phyloP scores from a whole-genome alignment of 2,329 filamentous ascomycete species.

The Truncatella angustata region DNA sequence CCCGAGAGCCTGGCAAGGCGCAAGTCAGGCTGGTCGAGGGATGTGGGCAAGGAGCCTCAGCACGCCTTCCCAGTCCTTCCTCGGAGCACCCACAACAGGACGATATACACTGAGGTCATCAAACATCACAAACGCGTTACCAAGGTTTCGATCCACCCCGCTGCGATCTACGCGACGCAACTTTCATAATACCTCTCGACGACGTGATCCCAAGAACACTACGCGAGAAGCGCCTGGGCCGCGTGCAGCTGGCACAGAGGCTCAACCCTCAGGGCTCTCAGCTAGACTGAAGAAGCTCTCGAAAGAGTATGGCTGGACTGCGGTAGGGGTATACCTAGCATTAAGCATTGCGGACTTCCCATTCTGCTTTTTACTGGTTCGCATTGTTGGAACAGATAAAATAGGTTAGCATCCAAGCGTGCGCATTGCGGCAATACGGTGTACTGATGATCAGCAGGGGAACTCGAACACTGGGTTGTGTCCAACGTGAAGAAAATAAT shows the following conservation, averaged over 20 bases:
- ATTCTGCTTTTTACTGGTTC: slow-evolving; percentile 88
- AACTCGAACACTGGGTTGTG: slow-evolving; percentile 66
- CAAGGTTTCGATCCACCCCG: background rate
- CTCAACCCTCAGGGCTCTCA: slow-evolving; percentile 49
- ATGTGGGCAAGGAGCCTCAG: background rate
- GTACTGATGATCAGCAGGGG: slow-evolving; percentile 37
- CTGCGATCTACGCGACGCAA: slow-evolving; percentile 5
- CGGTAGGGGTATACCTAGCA: slow-evolving; percentile 83
- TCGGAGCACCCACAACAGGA: background rate
- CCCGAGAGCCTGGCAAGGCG: background rate
- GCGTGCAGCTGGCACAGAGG: background rate
- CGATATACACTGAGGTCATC: background rate
- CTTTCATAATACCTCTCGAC: slow-evolving; percentile 9
- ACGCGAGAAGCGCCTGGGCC: background rate
- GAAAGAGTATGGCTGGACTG: slow-evolving; percentile 91
- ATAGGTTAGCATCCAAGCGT: slow-evolving; percentile 62
- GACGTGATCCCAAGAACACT: slow-evolving; percentile 3
- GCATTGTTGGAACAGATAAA: slow-evolving; percentile 76
- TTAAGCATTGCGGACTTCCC: slow-evolving; percentile 89
- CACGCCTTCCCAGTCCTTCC: background rate
- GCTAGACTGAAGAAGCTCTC: slow-evolving; percentile 79
- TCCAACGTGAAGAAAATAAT: slow-evolving; percentile 57
- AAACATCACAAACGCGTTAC: background rate
- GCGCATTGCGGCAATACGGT: background rate
- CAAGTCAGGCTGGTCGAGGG: background rate